A percentile compares a stretch with the other conserved stretches of the same genome.
phyloP scores from a whole-genome alignment of 306 rosid species.

The Arachis hypogaea region DNA sequence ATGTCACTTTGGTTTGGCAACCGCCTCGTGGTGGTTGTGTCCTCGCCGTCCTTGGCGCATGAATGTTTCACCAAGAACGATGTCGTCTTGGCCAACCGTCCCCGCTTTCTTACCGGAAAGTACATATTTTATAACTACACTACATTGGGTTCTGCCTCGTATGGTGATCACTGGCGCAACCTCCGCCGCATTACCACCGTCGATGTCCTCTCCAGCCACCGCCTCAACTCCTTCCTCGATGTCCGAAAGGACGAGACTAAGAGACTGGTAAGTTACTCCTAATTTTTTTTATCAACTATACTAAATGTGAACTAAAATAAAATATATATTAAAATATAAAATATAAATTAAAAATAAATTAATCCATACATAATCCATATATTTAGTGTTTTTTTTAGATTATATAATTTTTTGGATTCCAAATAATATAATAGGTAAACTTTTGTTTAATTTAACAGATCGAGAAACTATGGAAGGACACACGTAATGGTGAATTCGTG shows the following conservation, averaged over 20 bases:
- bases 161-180: constrained; percentile 46
- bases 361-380: too few species aligned
- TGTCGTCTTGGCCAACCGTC: constrained; percentile 28
- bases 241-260: constrained; percentile 32
- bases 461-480: not conserved
- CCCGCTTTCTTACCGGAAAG: constrained; percentile 23
- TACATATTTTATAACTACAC: constrained; percentile 34
- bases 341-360: too few species aligned
- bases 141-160: constrained; percentile 21
- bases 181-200: constrained; percentile 39
- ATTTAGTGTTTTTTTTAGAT: too few species aligned
- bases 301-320: too few species aligned
- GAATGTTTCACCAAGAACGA: constrained; percentile 38
- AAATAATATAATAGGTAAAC: not conserved
- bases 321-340: too few species aligned
- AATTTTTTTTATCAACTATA: too few species aligned
- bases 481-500: not conserved
- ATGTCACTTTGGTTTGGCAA: constrained; percentile 40
- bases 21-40: constrained; percentile 33
- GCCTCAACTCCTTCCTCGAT: constrained; percentile 35
- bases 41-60: constrained; percentile 24
- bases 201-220: constrained; percentile 39
- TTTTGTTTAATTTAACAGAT: not conserved
- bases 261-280: not conserved
- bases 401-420: too few species aligned